A percentile compares a stretch with the other conserved stretches of the same genome.
phyloP scores from a whole-genome alignment of 208 protist species.

The Borovskyia barvae region DNA sequence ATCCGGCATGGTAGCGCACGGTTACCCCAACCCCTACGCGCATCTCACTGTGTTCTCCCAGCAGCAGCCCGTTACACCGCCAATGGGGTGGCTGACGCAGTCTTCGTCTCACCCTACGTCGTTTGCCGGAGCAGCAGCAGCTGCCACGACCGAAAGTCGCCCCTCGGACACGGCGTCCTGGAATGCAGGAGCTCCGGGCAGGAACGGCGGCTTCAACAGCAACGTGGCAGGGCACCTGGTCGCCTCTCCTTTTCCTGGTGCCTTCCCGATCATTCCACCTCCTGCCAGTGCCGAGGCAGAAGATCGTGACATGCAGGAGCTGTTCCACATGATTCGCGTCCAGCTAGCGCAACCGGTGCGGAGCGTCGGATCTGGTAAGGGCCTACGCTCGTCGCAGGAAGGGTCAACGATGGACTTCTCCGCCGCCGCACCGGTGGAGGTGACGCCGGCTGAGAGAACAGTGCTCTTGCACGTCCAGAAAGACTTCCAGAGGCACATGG shows the following conservation, averaged over 20 bases:
- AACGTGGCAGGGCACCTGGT: slow-evolving; percentile 18
- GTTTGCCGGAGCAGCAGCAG: not conserved
- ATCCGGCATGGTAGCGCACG: slow-evolving; percentile 9
- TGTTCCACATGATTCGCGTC: slow-evolving; percentile 23
- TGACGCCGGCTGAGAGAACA: slow-evolving; percentile 51
- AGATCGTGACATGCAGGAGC: slow-evolving; percentile 40
- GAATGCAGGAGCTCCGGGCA: no score
- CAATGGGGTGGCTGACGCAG: slow-evolving; percentile 11
- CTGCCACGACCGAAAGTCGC: not conserved
- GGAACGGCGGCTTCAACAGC: not conserved
- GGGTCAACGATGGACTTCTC: not conserved
- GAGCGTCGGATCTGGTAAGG: not conserved
- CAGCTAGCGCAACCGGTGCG: slow-evolving; percentile 19
- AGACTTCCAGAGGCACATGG: slow-evolving; percentile 34
- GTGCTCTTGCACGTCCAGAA: slow-evolving; percentile 47
- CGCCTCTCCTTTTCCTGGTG: slow-evolving; percentile 37
- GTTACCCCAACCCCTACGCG: slow-evolving; percentile 26
- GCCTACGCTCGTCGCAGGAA: not conserved
- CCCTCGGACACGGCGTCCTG: no score
- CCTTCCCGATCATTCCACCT: slow-evolving; percentile 34
- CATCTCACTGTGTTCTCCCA: slow-evolving; percentile 32
- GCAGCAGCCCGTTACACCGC: slow-evolving; percentile 27
- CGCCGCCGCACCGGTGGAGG: slow-evolving; percentile 29
- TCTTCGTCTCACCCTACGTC: not conserved
- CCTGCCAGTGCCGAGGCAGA: slow-evolving; percentile 22